Conservation (phyloP, 2,329 filamentous ascomycete species). For the Pestalotiopsis fici region DNA sequence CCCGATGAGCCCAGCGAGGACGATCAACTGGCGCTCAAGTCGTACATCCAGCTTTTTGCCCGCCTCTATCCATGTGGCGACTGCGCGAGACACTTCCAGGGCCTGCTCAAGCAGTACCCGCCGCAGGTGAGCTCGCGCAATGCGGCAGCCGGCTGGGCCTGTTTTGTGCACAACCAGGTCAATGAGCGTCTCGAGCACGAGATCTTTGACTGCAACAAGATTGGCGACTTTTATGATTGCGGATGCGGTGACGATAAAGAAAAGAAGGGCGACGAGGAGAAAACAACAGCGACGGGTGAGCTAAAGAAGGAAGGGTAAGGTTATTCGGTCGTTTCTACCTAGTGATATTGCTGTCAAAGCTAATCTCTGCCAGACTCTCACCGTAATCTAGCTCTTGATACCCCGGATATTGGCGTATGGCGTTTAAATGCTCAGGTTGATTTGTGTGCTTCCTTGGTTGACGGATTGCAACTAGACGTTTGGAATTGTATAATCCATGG, state of each 20-base stretch:
- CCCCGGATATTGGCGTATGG: slow-evolving; percentile 10
- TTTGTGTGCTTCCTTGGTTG: background rate
- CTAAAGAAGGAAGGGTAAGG: slow-evolving; percentile 21
- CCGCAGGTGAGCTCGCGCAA: slow-evolving; percentile 66
- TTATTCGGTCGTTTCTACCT: slow-evolving; percentile 25
- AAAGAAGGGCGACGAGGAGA: slow-evolving; percentile 35
- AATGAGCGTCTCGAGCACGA: slow-evolving; percentile 65
- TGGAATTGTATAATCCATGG: no score
- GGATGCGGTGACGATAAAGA: slow-evolving; percentile 67
- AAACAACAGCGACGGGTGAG: slow-evolving; percentile 20
- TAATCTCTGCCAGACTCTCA: slow-evolving; percentile 14
- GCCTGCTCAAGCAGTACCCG: slow-evolving; percentile 61
- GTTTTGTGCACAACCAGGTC: slow-evolving; percentile 68
- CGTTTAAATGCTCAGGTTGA: slow-evolving; percentile 1
- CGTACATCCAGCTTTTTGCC: slow-evolving; percentile 67
- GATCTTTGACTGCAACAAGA: slow-evolving; percentile 65
- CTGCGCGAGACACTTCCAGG: slow-evolving; percentile 68
- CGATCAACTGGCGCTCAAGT: slow-evolving; percentile 63
- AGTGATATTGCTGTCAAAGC: background rate
- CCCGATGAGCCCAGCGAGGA: slow-evolving; percentile 65
- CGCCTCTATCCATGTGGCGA: slow-evolving; percentile 73
- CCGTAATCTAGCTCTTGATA: background rate
- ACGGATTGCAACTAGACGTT: no score
- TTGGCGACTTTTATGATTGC: slow-evolving; percentile 73
- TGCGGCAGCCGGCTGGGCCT: slow-evolving; percentile 67